Evolutionary conservation across 169 alveolate genomes (phyloP), one percentile per base, ranked within the genome.

Genomic region (Perkinsus marinus): DNA sequence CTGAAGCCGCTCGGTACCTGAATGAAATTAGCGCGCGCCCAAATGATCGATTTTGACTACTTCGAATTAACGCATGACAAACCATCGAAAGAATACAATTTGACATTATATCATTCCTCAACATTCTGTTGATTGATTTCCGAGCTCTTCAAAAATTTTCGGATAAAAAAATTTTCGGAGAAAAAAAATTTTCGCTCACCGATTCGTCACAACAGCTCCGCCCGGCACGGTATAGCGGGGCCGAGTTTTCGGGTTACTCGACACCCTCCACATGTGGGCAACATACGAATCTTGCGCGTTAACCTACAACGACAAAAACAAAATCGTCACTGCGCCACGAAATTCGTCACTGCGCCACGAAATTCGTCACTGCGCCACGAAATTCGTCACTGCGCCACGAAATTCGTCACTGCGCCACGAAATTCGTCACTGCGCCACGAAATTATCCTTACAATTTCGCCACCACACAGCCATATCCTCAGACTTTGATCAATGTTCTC

Each of bases 381-480:
- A 57, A 13, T 57, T 26, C 68, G 68, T 43, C 68, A 43, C 68
- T 43, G 68, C 68, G 68, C 68, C 68, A 9, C 68, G 17, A 43
- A 43, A n/a, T n/a, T n/a, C n/a, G n/a, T n/a, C n/a, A n/a, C n/a
- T n/a, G n/a, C n/a, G n/a, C n/a, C n/a, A n/a, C n/a, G 68, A 9
- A 43, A 9, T 43, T 17, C 68, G 68, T 43, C 68, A 43, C 68
- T 43, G 68, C 68, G 68, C 68, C 68, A 9, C 68, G 17, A 43
- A 43, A n/a, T n/a, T n/a, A n/a, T 43, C 17, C 7, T 57, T 57
- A 90, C 68, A 17, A 94, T 93, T 36, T 94, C 96, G n/a, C 96
- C 96, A 2, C 96, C 96, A 39, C 96, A 94, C 26, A 94, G 95
- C 96, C 96, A 94, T 0, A 92, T 93, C 79, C 96, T 93, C 90